Evolutionary conservation across 2,329 filamentous ascomycete species (phyloP), one percentile per base, ranked within the genome.

Genomic region (Arthrobotrys musiformis): DNA sequence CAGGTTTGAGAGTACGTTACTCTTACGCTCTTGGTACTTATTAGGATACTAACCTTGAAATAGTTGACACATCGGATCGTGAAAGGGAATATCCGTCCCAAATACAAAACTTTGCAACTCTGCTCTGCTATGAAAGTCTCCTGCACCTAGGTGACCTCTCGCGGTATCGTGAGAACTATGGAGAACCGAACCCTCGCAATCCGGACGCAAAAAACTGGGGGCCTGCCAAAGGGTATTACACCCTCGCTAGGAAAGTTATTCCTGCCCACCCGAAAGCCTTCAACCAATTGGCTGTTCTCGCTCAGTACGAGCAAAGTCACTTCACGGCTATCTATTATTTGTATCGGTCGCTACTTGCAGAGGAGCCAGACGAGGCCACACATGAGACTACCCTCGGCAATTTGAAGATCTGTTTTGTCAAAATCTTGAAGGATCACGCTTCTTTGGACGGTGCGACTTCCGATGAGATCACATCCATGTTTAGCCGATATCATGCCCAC

Each of bases 221-320:
- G 26, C 89, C 89, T 13, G 93, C 94, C 13, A 87, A 94, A 81
- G 90, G 91, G 9, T 97, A 94, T 83, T 98, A 99, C 83, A 86
- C 88, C 68, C 86, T 98, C 75, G 95, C 95, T 22, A 89, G 90
- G 79, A 89, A 91, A 62, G 87, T 98, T 64, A 88, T 92, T 80
- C 93, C 94, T 2, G 86, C 89, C 17, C 93, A 92, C 52, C 94
- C 94, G 30, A 89, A 90, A 79, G 92, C 93, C 15, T 92, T 96
- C 81, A 94, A 99, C 81, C 95, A 98, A 83, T 89, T 95, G 83
- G 94, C 92, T 37, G 92, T 98, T 37, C 91, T 98, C 74, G 91
- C 91, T 75, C 88, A 93, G 56, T 90, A 91, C 64, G 89, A 94
- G 80, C 88, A 88, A 72, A 91, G 94, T 80, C 92, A 96, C 82